Conservation (phyloP, 257 asterid genomes). For the Gentiana straminea region DNA sequence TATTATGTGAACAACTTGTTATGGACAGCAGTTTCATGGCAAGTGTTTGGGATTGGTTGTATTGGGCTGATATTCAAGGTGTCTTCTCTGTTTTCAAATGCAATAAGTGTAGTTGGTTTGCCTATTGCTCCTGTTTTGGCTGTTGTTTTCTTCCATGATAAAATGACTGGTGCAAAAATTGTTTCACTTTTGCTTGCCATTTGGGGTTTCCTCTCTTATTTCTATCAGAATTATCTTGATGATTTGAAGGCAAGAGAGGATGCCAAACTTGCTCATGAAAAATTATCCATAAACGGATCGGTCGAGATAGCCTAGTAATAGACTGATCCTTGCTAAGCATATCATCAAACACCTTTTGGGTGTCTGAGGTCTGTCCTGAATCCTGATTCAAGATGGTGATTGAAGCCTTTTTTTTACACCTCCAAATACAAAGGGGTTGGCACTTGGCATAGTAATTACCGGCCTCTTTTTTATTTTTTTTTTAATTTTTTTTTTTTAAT, state of each 20-base stretch:
- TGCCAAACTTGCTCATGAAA: constrained; percentile 24
- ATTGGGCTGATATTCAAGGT: constrained; percentile 29
- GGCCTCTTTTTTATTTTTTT: too few species aligned
- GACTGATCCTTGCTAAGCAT: too few species aligned
- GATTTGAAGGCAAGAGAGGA: constrained; percentile 27
- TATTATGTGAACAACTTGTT: constrained; percentile 16
- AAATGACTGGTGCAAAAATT: constrained; percentile 25
- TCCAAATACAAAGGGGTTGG: too few species aligned
- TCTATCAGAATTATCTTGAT: constrained; percentile 60
- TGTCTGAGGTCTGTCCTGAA: too few species aligned
- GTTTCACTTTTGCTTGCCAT: constrained; percentile 24
- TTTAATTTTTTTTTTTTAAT: too few species aligned
- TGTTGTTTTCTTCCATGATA: constrained; percentile 29
- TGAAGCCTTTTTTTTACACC: too few species aligned
- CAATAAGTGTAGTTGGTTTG: constrained; percentile 26
- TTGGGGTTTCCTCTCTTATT: constrained; percentile 44
- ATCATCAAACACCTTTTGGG: too few species aligned
- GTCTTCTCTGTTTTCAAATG: constrained; percentile 36
- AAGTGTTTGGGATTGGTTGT: constrained; percentile 23
- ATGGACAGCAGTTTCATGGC: constrained; percentile 25
- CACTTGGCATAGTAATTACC: too few species aligned
- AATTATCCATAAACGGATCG: too few species aligned
- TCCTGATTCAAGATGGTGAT: too few species aligned
- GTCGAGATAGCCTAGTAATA: too few species aligned
- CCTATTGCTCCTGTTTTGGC: constrained; percentile 30